A percentile compares a stretch with the other conserved stretches of the same genome.
Evolutionary conservation across 1,284 basidiomycete species (phyloP).

Genomic region (Exobasidium cylindrosporum): DNA sequence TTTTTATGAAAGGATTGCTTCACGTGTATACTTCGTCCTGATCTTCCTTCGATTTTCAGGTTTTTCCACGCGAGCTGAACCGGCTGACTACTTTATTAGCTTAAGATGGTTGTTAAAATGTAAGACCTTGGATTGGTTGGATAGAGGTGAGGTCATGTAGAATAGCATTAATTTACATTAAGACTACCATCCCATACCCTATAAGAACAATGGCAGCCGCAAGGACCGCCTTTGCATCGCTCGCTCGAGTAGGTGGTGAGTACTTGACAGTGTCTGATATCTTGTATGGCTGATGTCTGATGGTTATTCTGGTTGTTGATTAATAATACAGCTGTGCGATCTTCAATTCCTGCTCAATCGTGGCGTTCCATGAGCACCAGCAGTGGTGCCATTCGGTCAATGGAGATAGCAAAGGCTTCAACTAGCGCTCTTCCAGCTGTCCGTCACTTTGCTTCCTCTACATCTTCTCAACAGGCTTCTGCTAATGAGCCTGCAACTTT

Average conservation of each 20-base stretch:
- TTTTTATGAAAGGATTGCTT: too few relatives aligned
- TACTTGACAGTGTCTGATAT: too few relatives aligned
- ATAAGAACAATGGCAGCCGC: neutral
- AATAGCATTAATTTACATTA: too few relatives aligned
- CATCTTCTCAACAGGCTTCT: neutral
- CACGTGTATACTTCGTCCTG: too few relatives aligned
- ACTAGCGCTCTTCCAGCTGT: neutral
- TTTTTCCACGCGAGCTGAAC: neutral
- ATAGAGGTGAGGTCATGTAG: too few relatives aligned
- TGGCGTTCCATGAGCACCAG: neutral
- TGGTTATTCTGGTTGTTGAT: too few relatives aligned
- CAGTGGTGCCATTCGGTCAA: neutral
- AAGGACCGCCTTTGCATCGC: neutral
- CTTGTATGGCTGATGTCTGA: too few relatives aligned
- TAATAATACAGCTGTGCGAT: neutral
- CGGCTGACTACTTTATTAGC: too few relatives aligned
- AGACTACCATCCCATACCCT: neutral
- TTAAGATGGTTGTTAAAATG: too few relatives aligned
- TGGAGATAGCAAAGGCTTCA: neutral
- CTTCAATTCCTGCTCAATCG: neutral
- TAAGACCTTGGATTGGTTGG: too few relatives aligned
- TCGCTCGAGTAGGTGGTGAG: neutral
- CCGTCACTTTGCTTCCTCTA: neutral
- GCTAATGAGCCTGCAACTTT: slow-evolving; percentile 48
- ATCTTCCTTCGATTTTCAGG: too few relatives aligned